Base-by-base conservation (phyloP, 2,329 filamentous ascomycete species). In the Ascochyta fabae region DNA sequence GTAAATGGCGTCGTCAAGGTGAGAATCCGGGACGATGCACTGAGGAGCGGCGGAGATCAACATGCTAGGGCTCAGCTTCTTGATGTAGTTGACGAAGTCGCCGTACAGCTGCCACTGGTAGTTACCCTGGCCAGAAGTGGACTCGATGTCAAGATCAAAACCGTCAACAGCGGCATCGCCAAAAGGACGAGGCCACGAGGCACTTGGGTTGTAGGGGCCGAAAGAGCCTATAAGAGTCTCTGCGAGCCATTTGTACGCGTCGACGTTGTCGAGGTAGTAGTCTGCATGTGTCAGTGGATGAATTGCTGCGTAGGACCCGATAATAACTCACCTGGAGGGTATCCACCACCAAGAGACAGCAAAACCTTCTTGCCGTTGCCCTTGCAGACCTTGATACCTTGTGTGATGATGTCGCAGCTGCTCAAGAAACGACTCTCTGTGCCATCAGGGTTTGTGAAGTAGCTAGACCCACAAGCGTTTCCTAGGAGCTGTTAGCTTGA, bases 21-120 rank as follows among this genome's bases (percentile, higher is more conserved):
- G 78, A 22, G 63, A 61, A 61, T 85, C 83, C 2, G 81, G 81
- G 22, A 80, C 66, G 8, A 72, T 43, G 60, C 83, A 84, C 62
- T 84, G 82, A n/a, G 83, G 83, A 3, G 83, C 81, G 16, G 73
- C 80, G 5, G 81, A 82, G 59, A 84, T 79, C 59, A 84, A 72
- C 78, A 85, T 50, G 54, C 68, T 67, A 31, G 65, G 63, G 2
- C 73, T 69, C 4, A 62, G 49, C 34, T 62, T 57, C 68, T 80
- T 80, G 38, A 85, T 70, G 31, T 74, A 76, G 52, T 79, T 75
- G 64, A 83, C 77, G 74, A 85, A 77, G 44, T 71, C 70, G 24
- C 74, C 76, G 54, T 83, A 84, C 42, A 80, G 79, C 71, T 67
- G 68, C 36, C 65, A 75, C 58, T 68, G 62, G 53, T 75, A 76